phyloP scores from a whole-genome alignment of 2,329 filamentous ascomycete genomes.

The Metarhizium brunneum region DNA sequence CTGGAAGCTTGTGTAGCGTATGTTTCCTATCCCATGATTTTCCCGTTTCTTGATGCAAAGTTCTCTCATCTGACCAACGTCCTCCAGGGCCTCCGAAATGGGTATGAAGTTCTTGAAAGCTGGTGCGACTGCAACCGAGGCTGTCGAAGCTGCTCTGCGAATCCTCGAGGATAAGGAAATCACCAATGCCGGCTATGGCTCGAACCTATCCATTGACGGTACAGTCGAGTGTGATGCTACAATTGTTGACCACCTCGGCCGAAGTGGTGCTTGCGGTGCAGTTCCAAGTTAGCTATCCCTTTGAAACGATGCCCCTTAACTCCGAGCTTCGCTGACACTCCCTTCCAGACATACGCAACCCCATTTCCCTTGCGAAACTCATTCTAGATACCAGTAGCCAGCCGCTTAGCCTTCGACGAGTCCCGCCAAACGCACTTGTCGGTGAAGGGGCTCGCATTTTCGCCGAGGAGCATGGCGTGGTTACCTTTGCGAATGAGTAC shows the following conservation, averaged over 20 bases:
- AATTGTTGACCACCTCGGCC: constrained; percentile 80
- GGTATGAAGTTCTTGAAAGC: constrained; percentile 73
- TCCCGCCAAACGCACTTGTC: constrained; percentile 87
- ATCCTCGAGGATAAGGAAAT: constrained; percentile 89
- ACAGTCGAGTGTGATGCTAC: constrained; percentile 92
- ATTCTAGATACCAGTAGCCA: constrained; percentile 71
- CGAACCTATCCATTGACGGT: constrained; percentile 85
- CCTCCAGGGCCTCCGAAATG: constrained; percentile 65
- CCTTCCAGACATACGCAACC: constrained; percentile 76
- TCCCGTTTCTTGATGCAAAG: neutral
- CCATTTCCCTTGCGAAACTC: constrained; percentile 75
- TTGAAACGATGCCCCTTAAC: no score
- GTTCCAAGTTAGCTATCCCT: constrained; percentile 61
- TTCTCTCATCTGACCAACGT: neutral
- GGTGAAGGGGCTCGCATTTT: constrained; percentile 81
- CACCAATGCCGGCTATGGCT: constrained; percentile 93
- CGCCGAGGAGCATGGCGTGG: constrained; percentile 68
- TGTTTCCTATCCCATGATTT: constrained; percentile 21
- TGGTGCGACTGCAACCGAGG: constrained; percentile 75
- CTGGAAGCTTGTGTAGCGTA: constrained; percentile 83
- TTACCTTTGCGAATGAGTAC: constrained; percentile 61
- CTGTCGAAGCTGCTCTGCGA: constrained; percentile 80
- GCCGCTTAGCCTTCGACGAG: constrained; percentile 73
- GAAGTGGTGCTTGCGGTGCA: constrained; percentile 88
- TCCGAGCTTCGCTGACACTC: neutral